Evolutionary conservation across 176 grass and related monocot genomes (phyloP).

Genomic region (Eleusine indica): DNA sequence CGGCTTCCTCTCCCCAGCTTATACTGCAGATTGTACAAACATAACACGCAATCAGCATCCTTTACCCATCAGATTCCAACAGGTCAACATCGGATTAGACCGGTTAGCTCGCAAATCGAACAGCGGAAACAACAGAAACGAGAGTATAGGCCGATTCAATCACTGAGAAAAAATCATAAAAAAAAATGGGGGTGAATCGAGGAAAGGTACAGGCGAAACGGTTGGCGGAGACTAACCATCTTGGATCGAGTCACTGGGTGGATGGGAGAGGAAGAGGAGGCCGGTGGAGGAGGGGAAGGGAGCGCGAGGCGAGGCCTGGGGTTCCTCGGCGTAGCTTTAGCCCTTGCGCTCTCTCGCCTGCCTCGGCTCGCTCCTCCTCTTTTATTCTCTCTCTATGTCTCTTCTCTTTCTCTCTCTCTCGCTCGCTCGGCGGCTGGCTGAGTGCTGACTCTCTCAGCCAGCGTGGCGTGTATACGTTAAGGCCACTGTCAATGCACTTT

Average conservation of each 20-base stretch:
- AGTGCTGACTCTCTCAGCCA: conserved; percentile 32
- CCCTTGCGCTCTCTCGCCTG: conserved; percentile 30
- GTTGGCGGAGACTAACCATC: conserved; percentile 45
- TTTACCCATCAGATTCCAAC: conserved; percentile 6
- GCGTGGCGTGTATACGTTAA: conserved; percentile 6
- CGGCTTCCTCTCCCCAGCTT: conserved; percentile 96
- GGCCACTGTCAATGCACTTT: too few relatives aligned
- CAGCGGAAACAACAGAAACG: background rate
- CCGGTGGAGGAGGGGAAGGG: background rate
- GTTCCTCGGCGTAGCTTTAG: conserved; percentile 33
- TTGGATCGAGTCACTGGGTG: conserved; percentile 41
- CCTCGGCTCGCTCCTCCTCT: background rate
- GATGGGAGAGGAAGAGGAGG: background rate
- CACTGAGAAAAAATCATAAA: background rate
- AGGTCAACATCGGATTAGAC: background rate
- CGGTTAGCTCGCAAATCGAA: conserved; percentile 29
- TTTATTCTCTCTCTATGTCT: background rate
- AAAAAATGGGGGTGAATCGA: background rate
- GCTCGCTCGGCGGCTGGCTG: background rate
- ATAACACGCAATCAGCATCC: background rate
- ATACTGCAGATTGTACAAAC: conserved; percentile 61
- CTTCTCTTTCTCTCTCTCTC: background rate
- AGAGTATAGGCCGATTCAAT: conserved; percentile 4
- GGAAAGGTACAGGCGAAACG: background rate
- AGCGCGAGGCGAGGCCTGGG: conserved; percentile 17